Base-by-base conservation (phyloP, 2,329 filamentous ascomycete genomes). In the Saccharata proteae region DNA sequence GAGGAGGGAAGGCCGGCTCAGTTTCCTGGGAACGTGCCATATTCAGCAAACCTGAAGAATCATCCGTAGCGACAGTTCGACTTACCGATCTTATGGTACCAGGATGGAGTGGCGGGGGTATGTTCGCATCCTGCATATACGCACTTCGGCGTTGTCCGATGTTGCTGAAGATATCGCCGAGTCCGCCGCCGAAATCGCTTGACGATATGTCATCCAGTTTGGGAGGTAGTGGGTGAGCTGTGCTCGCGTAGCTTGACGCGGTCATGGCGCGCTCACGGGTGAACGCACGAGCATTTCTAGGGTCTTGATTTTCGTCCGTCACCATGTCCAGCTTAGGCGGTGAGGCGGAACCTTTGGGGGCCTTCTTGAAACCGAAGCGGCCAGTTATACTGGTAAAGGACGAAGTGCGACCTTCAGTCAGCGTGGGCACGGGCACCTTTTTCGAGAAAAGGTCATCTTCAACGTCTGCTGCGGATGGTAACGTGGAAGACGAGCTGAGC, bases 81-180 rank as follows among this genome's bases (percentile, higher is more conserved):
- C 34, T 36, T 26, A 36, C 34, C 14, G 34, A 32, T 29, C 34
- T 31, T 23, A 32, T 26, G 16, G 34, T 19, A 23, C 29, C 20
- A 20, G 29, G 30, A 7, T 18, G 14, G n/a, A 29, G 29, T 5
- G 29, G 34, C 12, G 19, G 18, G 23, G 34, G 24, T 11, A 32
- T 22, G 14, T 29, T 17, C 29, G 34, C 29, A 16, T 36, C 34
- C 19, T 32, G 23, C 9, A 36, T 22, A 11, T 27, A 21, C 11
- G 33, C 30, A 21, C 29, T 36, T 42, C 16, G 47, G 42, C 34
- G 46, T 44, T 54, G 36, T 16, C 54, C 60, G 32, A 65, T 46
- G 35, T 52, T 50, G 23, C 62, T 60, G 42, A 67, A 66, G 54
- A 67, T 62, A 38, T 55, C 60, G 5, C 55, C 57, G 38, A 67